phyloP scores from a whole-genome alignment of 805 yeast species.

The Candida ficus region DNA sequence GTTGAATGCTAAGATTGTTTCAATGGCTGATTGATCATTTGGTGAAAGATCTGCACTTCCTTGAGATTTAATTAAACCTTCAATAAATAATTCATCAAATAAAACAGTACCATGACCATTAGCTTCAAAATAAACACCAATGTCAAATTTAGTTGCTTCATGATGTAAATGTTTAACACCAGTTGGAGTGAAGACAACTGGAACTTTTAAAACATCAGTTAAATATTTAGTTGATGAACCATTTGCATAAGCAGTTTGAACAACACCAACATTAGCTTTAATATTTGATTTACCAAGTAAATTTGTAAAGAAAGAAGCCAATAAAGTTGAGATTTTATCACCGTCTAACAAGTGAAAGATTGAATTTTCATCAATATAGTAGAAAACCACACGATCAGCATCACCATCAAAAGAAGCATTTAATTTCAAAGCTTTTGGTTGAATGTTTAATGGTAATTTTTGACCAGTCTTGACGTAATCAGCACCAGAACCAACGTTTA shows the following conservation, averaged over 20 bases:
- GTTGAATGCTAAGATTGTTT: slow-evolving; percentile 54
- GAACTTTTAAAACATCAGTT: slow-evolving; percentile 53
- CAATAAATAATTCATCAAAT: slow-evolving; percentile 52
- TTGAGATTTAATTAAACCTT: slow-evolving; percentile 27
- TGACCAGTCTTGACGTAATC: slow-evolving; percentile 93
- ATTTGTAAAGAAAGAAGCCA: slow-evolving; percentile 62
- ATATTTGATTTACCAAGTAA: slow-evolving; percentile 42
- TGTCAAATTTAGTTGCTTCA: slow-evolving; percentile 75
- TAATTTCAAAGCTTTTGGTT: slow-evolving; percentile 41
- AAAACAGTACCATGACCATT: slow-evolving; percentile 98
- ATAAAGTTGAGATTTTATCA: slow-evolving; percentile 84
- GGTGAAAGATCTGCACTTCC: slow-evolving; percentile 33
- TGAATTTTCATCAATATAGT: slow-evolving; percentile 38
- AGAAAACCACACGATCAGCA: slow-evolving; percentile 91
- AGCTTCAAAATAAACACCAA: slow-evolving; percentile 96
- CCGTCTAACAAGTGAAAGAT: slow-evolving; percentile 74
- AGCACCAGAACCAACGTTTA: slow-evolving; percentile 88
- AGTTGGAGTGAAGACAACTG: slow-evolving; percentile 86
- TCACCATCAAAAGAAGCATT: slow-evolving; percentile 94
- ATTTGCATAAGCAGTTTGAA: slow-evolving; percentile 97
- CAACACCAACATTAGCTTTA: slow-evolving; percentile 60
- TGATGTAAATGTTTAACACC: slow-evolving; percentile 97
- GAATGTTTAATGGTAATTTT: slow-evolving; percentile 58
- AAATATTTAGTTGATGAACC: slow-evolving; percentile 82
- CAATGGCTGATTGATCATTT: slow-evolving; percentile 44